Percentiles rank a stretch among this genome's conserved stretches.
These are phyloP conservation scores for Neoboletus magnificus DNA, from an alignment of 768 basidiomycete species.

Conservation along the genomic window DNA sequence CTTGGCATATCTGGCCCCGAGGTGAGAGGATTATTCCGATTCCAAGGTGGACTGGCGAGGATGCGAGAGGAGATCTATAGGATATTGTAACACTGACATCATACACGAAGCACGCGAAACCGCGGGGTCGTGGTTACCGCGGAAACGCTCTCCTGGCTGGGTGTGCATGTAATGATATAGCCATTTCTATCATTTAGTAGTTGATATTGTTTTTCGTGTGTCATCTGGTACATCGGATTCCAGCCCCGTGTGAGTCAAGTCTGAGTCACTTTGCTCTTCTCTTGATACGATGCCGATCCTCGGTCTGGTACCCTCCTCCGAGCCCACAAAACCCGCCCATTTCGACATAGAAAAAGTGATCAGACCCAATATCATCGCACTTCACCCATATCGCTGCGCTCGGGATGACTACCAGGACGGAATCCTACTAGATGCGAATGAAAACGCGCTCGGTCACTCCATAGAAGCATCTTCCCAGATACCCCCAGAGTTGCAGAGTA, in stretches of 20 bases:
- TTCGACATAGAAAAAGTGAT: slow-evolving; percentile 83
- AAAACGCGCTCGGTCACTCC: slow-evolving; percentile 90
- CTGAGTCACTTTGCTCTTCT: neutral
- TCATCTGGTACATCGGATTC: too few relatives aligned
- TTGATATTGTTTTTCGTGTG: too few relatives aligned
- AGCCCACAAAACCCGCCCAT: slow-evolving; percentile 61
- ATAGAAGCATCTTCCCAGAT: slow-evolving; percentile 43
- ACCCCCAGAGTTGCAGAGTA: slow-evolving; percentile 35
- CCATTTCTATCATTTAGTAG: slow-evolving; percentile 25
- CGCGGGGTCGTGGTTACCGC: too few relatives aligned
- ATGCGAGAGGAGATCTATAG: too few relatives aligned
- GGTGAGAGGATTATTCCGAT: slow-evolving; percentile 65
- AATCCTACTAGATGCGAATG: slow-evolving; percentile 95
- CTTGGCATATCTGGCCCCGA: slow-evolving; percentile 79
- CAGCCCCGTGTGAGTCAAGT: neutral
- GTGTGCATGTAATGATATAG: too few relatives aligned
- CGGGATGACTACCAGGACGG: slow-evolving; percentile 92
- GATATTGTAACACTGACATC: too few relatives aligned
- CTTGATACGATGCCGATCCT: slow-evolving; percentile 60
- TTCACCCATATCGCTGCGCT: slow-evolving; percentile 93
- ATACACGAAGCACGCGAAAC: too few relatives aligned
- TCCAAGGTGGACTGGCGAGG: slow-evolving; percentile 35
- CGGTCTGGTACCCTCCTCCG: slow-evolving; percentile 48
- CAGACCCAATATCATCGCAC: slow-evolving; percentile 88
- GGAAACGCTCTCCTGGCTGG: too few relatives aligned